Percentiles rank a stretch among this genome's conserved stretches.
phyloP scores from a whole-genome alignment of 768 basidiomycete species.

The Leucosporidium yakuticum region DNA sequence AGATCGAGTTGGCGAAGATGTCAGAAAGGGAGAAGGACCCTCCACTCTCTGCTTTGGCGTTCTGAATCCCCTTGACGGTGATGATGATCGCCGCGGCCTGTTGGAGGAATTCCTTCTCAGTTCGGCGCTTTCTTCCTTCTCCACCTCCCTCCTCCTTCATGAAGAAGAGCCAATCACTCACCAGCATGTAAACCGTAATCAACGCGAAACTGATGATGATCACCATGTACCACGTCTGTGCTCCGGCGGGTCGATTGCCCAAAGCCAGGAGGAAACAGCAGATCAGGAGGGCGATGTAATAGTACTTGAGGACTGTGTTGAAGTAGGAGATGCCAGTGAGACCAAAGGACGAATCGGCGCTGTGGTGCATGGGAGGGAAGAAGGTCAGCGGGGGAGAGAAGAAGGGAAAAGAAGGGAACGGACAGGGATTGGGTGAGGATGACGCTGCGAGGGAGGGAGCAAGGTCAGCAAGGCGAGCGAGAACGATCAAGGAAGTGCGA shows the following conservation, averaged over 20 bases:
- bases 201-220: constrained; percentile 82
- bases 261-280: constrained; percentile 22
- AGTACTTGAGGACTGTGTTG: constrained; percentile 74
- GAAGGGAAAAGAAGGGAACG: background rate
- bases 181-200: constrained; percentile 96
- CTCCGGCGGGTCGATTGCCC: constrained; percentile 47
- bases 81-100: constrained; percentile 73
- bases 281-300: constrained; percentile 73
- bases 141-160: too few species aligned
- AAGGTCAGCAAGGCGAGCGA: too few species aligned
- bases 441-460: constrained; percentile 57
- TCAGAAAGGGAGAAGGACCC: constrained; percentile 51
- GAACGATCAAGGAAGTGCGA: too few species aligned
- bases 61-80: constrained; percentile 70
- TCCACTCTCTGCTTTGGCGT: constrained; percentile 52
- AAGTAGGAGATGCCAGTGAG: constrained; percentile 54
- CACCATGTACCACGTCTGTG: constrained; percentile 75
- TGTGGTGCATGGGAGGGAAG: background rate
- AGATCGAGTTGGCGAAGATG: constrained; percentile 66
- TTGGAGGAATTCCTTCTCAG: background rate
- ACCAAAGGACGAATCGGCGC: constrained; percentile 56
- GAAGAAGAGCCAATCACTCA: constrained; percentile 42
- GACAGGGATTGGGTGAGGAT: constrained; percentile 62
- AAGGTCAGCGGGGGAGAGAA: background rate
- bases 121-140: too few species aligned